These are phyloP conservation scores for Emericellopsis terricola DNA, from an alignment of 495 filamentous ascomycete species.

Conservation along the genomic window DNA sequence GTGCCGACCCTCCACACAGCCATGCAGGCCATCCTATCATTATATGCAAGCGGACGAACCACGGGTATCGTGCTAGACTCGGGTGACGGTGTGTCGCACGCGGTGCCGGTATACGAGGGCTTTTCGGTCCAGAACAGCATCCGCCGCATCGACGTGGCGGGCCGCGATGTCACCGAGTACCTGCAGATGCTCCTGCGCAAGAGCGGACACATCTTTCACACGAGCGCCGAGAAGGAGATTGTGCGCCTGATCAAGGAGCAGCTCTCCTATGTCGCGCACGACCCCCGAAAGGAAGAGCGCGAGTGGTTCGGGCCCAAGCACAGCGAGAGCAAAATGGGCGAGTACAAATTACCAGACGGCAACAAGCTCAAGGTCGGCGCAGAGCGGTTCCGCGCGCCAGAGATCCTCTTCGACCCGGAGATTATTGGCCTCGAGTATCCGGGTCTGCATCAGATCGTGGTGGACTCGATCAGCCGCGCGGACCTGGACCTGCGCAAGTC, in stretches of 20 bases:
- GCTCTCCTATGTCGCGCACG: constrained; percentile 74
- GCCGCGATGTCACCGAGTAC: constrained; percentile 94
- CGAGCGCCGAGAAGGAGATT: constrained; percentile 94
- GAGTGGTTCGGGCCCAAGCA: constrained; percentile 62
- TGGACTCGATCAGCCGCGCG: constrained; percentile 91
- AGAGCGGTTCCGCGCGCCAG: constrained; percentile 87
- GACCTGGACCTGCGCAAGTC: constrained; percentile 92
- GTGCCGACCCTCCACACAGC: constrained; percentile 91
- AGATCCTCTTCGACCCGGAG: constrained; percentile 96
- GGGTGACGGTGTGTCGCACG: constrained; percentile 93
- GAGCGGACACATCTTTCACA: constrained; percentile 87
- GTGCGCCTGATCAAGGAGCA: constrained; percentile 95
- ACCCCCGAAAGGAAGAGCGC: constrained; percentile 89
- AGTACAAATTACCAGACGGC: constrained; percentile 84
- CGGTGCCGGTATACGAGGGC: constrained; percentile 93
- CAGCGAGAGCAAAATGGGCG: constrained; percentile 50
- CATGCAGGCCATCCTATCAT: constrained; percentile 89
- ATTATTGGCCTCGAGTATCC: constrained; percentile 95
- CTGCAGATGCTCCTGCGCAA: constrained; percentile 84
- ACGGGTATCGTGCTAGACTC: constrained; percentile 92
- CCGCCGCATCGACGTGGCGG: constrained; percentile 87
- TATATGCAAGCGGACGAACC: constrained; percentile 91
- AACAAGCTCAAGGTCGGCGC: constrained; percentile 82
- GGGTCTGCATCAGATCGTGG: constrained; percentile 91
- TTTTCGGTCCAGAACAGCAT: constrained; percentile 95